Base-by-base conservation (phyloP, 495 filamentous ascomycete species). In the Annulohypoxylon maeteangense region DNA sequence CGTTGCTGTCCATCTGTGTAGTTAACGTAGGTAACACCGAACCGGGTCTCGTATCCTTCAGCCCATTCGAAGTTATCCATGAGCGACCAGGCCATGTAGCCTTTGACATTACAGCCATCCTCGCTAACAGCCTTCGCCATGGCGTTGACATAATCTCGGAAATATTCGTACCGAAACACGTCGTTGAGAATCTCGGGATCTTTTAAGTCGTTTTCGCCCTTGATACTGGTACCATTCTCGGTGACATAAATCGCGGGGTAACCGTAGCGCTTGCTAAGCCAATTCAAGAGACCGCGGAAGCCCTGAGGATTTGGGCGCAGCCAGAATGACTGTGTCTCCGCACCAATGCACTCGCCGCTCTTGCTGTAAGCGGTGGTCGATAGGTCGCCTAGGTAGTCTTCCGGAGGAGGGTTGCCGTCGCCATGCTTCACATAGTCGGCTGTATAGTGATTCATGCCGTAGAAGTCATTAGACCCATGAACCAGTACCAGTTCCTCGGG, bases 381-480 rank as follows among this genome's bases (percentile, higher is more conserved):
- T 40, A 93, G 81, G 78, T 93, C 90, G 47, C 91, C 91, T 3
- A 86, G 82, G 80, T 89, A 88, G 79, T 94, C 91, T 53, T 91
- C 84, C 25, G 78, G 76, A 0, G 88, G 85, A 3, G 91, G 77
- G 31, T 82, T 76, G 40, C 83, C 80, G 10, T 82, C 82, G 78
- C 89, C 88, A 80, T 92, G 89, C 76, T 88, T 89, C 81, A 93
- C 89, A 82, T 90, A 94, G 85, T 92, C 91, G 73, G 90, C 89
- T 60, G 91, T 92, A 84, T 93, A 93, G 82, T 92, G 90, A 83
- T 93, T 93, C 90, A 93, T 92, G 68, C 91, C 90, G 79, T 93
- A 92, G 78, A 93, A 93, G 80, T 93, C 90, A 76, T 92, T 93
- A 77, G 88, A 91, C 42, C 90, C 91, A 56, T 90, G 84, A 45